Base-by-base conservation (phyloP, 108 stramenopile species). In the Nannochloropsis salina region DNA sequence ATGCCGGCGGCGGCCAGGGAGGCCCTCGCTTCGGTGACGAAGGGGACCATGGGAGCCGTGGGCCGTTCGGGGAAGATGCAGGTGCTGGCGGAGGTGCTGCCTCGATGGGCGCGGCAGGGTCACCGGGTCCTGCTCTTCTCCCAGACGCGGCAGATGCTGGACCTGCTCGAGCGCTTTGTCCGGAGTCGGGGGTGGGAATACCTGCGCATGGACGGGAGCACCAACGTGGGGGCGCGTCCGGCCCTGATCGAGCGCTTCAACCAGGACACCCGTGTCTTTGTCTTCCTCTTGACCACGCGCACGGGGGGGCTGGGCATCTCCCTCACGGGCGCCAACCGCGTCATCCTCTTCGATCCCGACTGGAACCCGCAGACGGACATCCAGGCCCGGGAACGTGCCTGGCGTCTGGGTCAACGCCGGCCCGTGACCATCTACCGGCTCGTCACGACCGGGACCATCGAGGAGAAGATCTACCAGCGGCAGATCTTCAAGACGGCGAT, bases 401-500 rank as follows among this genome's bases (percentile, higher is more conserved):
- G 96, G 95, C 91, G 99, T 42, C 93, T 98, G 83, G 95, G 95
- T 42, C 95, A 95, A 83, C 90, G 80, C 44, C 84, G 88, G 42
- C 88, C 91, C 21, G 95, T 95, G n/a, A 93, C 93, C 2, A 92
- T 95, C 15, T 95, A 94, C 88, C 15, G 95, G 8, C 86, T 96
- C 9, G 91, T 96, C n/a, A 93, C 94, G 44, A 91, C 90, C 3
- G 95, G 95, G 21, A 95, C 96, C 18, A 95, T 96, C 80, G 96
- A 96, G 90, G 96, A 96, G 88, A 97, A 97, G 89, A 97, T 99
- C 20, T 98, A 98, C 90, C 98, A 99, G 84, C 91, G 99, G 8
- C 99, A 99, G 84, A 98, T 99, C 80, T 98, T 97, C 93, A 98
- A 99, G 89, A 95, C 95, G 45, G 95, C 97, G 2, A 82, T 98